These are phyloP conservation scores for Globisporangium canariense DNA, from an alignment of 352 stramenopile genomes.

Conservation along the genomic window DNA sequence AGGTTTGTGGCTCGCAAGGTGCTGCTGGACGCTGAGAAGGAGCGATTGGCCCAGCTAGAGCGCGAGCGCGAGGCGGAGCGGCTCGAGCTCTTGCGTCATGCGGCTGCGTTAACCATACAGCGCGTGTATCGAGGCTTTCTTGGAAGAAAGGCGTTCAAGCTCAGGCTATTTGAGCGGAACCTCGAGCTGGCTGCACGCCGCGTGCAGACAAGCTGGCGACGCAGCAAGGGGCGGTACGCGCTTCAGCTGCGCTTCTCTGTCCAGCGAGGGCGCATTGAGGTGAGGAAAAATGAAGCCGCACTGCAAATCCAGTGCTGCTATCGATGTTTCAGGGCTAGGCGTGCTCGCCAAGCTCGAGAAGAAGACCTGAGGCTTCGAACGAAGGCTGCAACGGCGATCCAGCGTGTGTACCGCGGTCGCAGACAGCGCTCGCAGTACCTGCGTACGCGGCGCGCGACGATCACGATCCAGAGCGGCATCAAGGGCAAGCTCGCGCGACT, in stretches of 20 bases:
- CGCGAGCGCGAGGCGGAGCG: constrained; percentile 17
- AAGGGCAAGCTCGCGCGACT: constrained; percentile 33
- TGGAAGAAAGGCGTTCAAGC: constrained; percentile 21
- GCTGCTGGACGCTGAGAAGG: constrained; percentile 28
- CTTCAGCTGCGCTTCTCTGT: constrained; percentile 51
- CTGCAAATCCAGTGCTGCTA: constrained; percentile 41
- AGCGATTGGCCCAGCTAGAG: constrained; percentile 23
- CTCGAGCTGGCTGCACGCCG: constrained; percentile 33
- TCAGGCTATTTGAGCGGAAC: constrained; percentile 12
- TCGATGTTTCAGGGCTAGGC: constrained; percentile 24
- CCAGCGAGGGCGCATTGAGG: constrained; percentile 34
- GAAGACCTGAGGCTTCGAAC: not conserved
- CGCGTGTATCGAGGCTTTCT: constrained; percentile 39
- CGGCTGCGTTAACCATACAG: constrained; percentile 30
- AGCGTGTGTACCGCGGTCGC: constrained; percentile 29
- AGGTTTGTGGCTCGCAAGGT: constrained; percentile 29
- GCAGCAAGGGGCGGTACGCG: constrained; percentile 34
- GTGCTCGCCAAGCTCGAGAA: not conserved
- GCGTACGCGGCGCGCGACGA: constrained; percentile 20
- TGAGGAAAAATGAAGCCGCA: constrained; percentile 23
- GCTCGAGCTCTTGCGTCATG: constrained; percentile 13
- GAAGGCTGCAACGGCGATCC: constrained; percentile 32
- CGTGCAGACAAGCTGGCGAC: constrained; percentile 50
- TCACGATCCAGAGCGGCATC: constrained; percentile 44
- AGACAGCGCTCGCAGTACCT: constrained; percentile 20